These are phyloP conservation scores for Jackrogersella multiformis DNA, from an alignment of 495 filamentous ascomycete genomes.

Conservation along the genomic window DNA sequence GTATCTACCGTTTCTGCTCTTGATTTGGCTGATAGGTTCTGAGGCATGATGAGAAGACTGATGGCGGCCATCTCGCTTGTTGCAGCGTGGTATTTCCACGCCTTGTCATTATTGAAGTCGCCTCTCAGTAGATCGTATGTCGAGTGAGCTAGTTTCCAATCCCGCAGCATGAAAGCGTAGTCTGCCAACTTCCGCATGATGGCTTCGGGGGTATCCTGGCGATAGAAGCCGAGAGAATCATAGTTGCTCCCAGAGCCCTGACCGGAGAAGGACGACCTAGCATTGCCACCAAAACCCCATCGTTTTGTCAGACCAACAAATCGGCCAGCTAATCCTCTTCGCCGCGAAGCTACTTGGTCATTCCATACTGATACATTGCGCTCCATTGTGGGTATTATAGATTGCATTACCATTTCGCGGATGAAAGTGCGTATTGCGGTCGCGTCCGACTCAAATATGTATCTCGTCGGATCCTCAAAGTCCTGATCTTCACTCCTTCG, in stretches of 20 bases:
- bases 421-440: constrained; percentile 87
- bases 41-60: constrained; percentile 77
- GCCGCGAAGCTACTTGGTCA: constrained; percentile 91
- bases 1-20: constrained; percentile 82
- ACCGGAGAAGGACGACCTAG: constrained; percentile 54
- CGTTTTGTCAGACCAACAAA: constrained; percentile 92
- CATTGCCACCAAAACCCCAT: constrained; percentile 76
- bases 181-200: constrained; percentile 93
- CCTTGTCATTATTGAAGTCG: constrained; percentile 94
- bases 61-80: constrained; percentile 93
- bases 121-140: constrained; percentile 88
- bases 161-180: constrained; percentile 94
- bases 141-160: constrained; percentile 90
- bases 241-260: constrained; percentile 72
- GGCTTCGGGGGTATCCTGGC: constrained; percentile 84
- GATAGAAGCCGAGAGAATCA: constrained; percentile 82
- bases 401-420: constrained; percentile 92
- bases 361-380: constrained; percentile 91
- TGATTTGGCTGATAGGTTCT: constrained; percentile 73
- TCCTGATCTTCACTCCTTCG: constrained; percentile 67
- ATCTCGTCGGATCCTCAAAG: constrained; percentile 74
- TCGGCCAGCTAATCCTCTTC: constrained; percentile 85
- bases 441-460: constrained; percentile 90
- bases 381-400: constrained; percentile 94
- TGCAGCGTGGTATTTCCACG: constrained; percentile 93